Evolutionary conservation across 2,329 filamentous ascomycete species (phyloP).

Genomic region (Aspergillus hortae): DNA sequence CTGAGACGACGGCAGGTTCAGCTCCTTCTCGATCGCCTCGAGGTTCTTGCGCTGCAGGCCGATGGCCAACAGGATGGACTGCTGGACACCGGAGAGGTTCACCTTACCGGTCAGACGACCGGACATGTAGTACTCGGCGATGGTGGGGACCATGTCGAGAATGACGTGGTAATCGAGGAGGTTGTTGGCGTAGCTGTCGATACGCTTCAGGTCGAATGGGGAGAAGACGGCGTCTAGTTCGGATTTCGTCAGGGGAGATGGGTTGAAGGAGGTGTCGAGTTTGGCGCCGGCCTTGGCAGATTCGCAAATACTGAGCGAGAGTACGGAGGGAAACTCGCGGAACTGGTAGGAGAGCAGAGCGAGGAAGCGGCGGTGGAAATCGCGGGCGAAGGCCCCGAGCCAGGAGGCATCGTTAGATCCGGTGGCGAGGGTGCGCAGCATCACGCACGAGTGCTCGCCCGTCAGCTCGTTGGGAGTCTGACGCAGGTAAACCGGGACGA

Average conservation of each 20-base stretch:
- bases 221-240: slow-evolving; percentile 77
- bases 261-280: slow-evolving; percentile 56
- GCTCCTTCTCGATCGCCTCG: slow-evolving; percentile 73
- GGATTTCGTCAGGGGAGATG: slow-evolving; percentile 61
- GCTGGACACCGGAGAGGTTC: slow-evolving; percentile 76
- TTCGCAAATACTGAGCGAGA: slow-evolving; percentile 84
- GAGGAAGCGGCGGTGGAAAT: slow-evolving; percentile 94
- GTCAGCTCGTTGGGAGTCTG: slow-evolving; percentile 96
- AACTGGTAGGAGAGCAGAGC: slow-evolving; percentile 90
- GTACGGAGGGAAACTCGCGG: slow-evolving; percentile 70
- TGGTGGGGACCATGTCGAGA: slow-evolving; percentile 79
- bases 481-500: slow-evolving; percentile 86
- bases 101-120: slow-evolving; percentile 66
- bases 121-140: slow-evolving; percentile 81
- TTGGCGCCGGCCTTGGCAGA: slow-evolving; percentile 71
- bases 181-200: slow-evolving; percentile 94
- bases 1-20: slow-evolving; percentile 71
- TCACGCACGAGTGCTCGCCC: slow-evolving; percentile 95
- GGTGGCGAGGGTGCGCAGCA: slow-evolving; percentile 73
- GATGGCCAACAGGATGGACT: slow-evolving; percentile 81
- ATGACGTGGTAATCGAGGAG: slow-evolving; percentile 98
- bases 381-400: slow-evolving; percentile 85
- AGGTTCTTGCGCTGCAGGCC: slow-evolving; percentile 89
- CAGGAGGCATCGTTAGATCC: slow-evolving; percentile 67
- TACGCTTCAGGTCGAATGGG: slow-evolving; percentile 89